A percentile compares a stretch with the other conserved stretches of the same genome.
Conservation (phyloP, 495 filamentous ascomycete species). For the Penicillium paradoxum region DNA sequence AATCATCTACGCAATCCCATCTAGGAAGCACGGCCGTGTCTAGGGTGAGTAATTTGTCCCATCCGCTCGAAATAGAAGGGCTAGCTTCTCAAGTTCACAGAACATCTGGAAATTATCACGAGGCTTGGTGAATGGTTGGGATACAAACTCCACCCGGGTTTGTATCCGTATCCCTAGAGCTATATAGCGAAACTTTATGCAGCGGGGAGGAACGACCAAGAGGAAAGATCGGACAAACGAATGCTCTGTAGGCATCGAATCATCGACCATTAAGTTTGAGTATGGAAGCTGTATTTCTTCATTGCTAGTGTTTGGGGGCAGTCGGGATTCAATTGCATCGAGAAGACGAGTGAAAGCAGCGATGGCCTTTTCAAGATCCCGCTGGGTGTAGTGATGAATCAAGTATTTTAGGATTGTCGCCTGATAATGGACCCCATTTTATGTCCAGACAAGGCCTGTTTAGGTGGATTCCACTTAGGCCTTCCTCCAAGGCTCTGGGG, state of each 20-base stretch:
- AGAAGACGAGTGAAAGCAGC: conserved; percentile 9
- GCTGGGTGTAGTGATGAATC: conserved; percentile 1
- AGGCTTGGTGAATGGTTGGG: neutral
- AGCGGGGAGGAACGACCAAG: neutral
- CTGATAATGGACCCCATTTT: too few species aligned
- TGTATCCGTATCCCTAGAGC: conserved; percentile 6
- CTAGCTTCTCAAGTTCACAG: neutral
- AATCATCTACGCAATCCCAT: neutral
- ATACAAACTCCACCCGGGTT: neutral
- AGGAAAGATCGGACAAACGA: conserved; percentile 3
- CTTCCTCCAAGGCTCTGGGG: too few species aligned
- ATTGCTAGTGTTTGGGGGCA: neutral
- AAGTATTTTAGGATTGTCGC: too few species aligned
- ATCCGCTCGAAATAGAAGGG: conserved; percentile 4
- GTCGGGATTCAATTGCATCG: conserved; percentile 12
- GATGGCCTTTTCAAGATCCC: conserved; percentile 11
- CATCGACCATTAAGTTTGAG: neutral
- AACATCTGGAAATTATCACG: neutral
- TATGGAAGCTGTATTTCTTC: neutral
- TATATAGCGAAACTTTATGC: conserved; percentile 9
- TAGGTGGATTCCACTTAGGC: too few species aligned
- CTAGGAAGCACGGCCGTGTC: neutral
- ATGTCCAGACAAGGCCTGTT: too few species aligned
- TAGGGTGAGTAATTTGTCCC: neutral
- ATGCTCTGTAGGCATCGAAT: neutral